These are phyloP conservation scores for Xylaria cubensis DNA, from an alignment of 495 filamentous ascomycete species.

Conservation along the genomic window DNA sequence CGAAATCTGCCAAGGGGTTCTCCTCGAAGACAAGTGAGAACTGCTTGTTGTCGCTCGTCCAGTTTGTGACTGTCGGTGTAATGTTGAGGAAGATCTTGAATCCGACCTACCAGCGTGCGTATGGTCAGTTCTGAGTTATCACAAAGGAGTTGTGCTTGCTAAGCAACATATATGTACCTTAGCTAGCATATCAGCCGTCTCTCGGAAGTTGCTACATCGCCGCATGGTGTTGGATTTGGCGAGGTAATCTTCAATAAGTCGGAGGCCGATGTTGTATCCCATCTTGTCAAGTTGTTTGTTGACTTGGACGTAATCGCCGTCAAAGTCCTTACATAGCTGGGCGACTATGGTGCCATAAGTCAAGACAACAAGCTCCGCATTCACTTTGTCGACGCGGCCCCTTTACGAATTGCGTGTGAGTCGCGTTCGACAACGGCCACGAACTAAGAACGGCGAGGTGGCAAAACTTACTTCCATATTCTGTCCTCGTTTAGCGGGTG, in stretches of 20 bases:
- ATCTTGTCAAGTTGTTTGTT: slow-evolving; percentile 98
- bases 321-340: slow-evolving; percentile 94
- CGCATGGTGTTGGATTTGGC: slow-evolving; percentile 86
- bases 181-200: slow-evolving; percentile 95
- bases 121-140: neutral
- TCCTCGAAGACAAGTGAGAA: slow-evolving; percentile 97
- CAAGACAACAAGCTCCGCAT: slow-evolving; percentile 94
- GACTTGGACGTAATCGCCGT: slow-evolving; percentile 89
- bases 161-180: slow-evolving; percentile 63
- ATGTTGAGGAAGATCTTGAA: slow-evolving; percentile 99
- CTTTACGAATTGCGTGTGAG: slow-evolving; percentile 43
- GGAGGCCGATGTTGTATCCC: slow-evolving; percentile 97
- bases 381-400: slow-evolving; percentile 72
- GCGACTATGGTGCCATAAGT: slow-evolving; percentile 98
- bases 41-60: slow-evolving; percentile 93
- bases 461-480: slow-evolving; percentile 94
- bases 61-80: slow-evolving; percentile 93
- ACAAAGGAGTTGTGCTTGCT: slow-evolving; percentile 17
- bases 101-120: slow-evolving; percentile 68
- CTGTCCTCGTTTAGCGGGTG: slow-evolving; percentile 57
- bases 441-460: slow-evolving; percentile 2
- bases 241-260: slow-evolving; percentile 96
- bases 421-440: neutral
- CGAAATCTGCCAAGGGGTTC: slow-evolving; percentile 95
- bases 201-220: slow-evolving; percentile 88